Conservation (phyloP, 306 rosid species). For the Begonia masoniana region DNA sequence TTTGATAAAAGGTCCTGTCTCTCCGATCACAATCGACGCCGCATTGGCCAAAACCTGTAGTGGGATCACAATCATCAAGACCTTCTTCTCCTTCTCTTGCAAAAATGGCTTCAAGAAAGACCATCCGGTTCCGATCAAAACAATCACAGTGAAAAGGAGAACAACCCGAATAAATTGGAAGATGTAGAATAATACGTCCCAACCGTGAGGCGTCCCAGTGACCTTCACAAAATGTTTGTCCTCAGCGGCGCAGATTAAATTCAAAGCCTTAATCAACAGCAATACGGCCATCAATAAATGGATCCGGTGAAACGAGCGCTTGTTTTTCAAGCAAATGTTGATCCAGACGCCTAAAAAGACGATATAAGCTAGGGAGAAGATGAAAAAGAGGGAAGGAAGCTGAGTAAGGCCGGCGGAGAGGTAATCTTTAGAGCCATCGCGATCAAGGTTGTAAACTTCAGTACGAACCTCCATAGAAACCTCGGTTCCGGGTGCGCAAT, state of each 20-base stretch:
- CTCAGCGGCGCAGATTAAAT: conserved; percentile 76
- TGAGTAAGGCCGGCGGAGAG: conserved; percentile 82
- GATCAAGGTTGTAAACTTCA: conserved; percentile 50
- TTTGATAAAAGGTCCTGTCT: conserved; percentile 82
- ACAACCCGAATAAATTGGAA: conserved; percentile 81
- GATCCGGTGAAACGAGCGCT: conserved; percentile 60
- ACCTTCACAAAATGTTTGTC: conserved; percentile 68
- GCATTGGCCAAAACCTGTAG: conserved; percentile 81
- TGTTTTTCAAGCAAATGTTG: conserved; percentile 25
- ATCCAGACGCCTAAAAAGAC: conserved; percentile 52
- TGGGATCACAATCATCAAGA: conserved; percentile 77
- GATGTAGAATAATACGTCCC: conserved; percentile 86
- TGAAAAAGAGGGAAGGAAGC: conserved; percentile 46
- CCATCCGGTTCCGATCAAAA: conserved; percentile 87
- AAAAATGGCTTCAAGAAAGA: conserved; percentile 71
- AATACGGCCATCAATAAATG: conserved; percentile 61
- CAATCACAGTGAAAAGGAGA: conserved; percentile 61
- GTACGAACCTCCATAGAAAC: conserved; percentile 67
- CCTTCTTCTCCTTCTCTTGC: conserved; percentile 83
- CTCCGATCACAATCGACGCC: conserved; percentile 84
- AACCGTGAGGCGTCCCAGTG: conserved; percentile 84
- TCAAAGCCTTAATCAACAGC: conserved; percentile 56
- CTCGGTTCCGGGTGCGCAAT: conserved; percentile 50
- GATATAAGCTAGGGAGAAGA: conserved; percentile 40
- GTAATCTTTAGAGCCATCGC: conserved; percentile 35